Evolutionary conservation across 805 yeast species (phyloP).

Genomic region (Wickerhamiella dianesei): DNA sequence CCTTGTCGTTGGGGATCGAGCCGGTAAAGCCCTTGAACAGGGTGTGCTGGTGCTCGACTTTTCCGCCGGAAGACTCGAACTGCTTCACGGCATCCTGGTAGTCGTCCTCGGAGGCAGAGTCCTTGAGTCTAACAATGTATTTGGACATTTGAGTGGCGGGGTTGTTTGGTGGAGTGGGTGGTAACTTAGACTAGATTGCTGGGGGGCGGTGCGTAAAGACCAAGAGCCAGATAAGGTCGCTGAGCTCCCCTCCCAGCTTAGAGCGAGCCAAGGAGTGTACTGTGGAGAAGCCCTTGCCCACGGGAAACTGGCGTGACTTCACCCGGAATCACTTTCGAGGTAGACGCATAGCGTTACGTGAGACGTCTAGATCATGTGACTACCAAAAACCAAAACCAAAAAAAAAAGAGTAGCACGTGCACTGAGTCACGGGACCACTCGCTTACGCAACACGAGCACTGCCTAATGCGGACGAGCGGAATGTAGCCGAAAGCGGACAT

Average conservation of each 20-base stretch:
- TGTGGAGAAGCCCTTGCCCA: neutral
- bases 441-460: neutral
- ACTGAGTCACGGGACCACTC: no score
- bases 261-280: no score
- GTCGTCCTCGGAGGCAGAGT: slow-evolving; percentile 18
- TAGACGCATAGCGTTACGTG: neutral
- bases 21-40: slow-evolving; percentile 27
- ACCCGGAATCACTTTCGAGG: no score
- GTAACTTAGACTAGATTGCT: no score
- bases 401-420: no score
- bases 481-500: no score
- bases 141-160: slow-evolving; percentile 2
- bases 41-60: slow-evolving; percentile 23
- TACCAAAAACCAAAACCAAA: neutral
- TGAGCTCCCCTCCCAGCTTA: no score
- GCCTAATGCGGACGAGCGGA: neutral
- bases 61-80: slow-evolving; percentile 21
- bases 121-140: slow-evolving; percentile 11
- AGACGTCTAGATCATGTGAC: neutral
- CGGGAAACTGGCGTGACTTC: no score
- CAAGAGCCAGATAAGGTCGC: no score
- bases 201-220: no score
- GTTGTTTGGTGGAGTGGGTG: neutral
- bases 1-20: slow-evolving; percentile 22
- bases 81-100: slow-evolving; percentile 14